Conservation (phyloP, 2,329 filamentous ascomycete genomes). For the Monilinia vaccinii-corymbosi region DNA sequence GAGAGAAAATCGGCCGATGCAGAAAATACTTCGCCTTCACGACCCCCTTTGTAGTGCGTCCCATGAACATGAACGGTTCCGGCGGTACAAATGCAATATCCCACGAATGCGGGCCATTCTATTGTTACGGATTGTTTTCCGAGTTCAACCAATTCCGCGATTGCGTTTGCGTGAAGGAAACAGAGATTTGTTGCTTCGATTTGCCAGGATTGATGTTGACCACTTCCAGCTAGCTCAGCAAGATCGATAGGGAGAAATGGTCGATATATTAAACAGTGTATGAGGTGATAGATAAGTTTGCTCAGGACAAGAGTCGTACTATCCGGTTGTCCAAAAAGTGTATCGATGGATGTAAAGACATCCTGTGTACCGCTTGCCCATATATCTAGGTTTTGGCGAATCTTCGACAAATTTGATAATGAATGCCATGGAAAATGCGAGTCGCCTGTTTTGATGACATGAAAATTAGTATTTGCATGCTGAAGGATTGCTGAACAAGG, state of each 20-base stretch:
- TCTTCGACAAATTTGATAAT: constrained; percentile 75
- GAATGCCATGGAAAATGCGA: constrained; percentile 89
- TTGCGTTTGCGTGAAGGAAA: constrained; percentile 78
- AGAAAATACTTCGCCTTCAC: constrained; percentile 40
- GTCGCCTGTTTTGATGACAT: constrained; percentile 44
- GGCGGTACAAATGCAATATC: constrained; percentile 78
- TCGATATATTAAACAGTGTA: constrained; percentile 79
- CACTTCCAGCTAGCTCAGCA: constrained; percentile 67
- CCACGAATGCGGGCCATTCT: constrained; percentile 80
- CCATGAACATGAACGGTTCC: constrained; percentile 85
- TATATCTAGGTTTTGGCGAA: constrained; percentile 73
- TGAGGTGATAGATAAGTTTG: constrained; percentile 79
- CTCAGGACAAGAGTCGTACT: constrained; percentile 71
- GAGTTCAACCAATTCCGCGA: constrained; percentile 72
- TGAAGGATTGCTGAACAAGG: not conserved
- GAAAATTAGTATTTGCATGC: constrained; percentile 3
- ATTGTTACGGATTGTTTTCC: constrained; percentile 60
- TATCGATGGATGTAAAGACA: constrained; percentile 65
- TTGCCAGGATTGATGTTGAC: constrained; percentile 86
- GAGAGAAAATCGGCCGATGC: constrained; percentile 62
- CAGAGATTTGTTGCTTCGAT: constrained; percentile 85
- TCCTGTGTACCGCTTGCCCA: constrained; percentile 79
- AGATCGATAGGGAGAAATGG: constrained; percentile 81
- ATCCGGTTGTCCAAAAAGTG: constrained; percentile 68
- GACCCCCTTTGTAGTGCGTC: constrained; percentile 56